These are phyloP conservation scores for Salicornia ramosissima DNA, from an alignment of 148 eudicot species.

Conservation along the genomic window DNA sequence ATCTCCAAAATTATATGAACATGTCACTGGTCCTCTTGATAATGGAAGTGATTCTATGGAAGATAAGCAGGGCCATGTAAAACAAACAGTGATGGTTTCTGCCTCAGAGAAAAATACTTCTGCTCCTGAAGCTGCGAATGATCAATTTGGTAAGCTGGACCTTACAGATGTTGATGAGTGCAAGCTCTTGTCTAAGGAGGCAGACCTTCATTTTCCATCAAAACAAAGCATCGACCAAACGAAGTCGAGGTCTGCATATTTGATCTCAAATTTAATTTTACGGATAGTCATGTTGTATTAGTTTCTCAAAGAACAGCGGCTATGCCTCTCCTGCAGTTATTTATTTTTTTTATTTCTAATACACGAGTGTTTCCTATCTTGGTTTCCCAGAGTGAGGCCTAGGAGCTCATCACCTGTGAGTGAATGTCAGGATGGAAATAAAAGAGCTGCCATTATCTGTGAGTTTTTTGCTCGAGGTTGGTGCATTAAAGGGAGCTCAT, in stretches of 20 bases:
- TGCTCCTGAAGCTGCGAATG: constrained; percentile 14
- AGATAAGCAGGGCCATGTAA: constrained; percentile 13
- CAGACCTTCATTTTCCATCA: constrained; percentile 33
- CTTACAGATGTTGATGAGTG: constrained; percentile 25
- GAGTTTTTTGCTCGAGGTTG: constrained; percentile 83
- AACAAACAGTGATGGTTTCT: constrained; percentile 12
- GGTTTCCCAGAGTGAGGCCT: constrained; percentile 44
- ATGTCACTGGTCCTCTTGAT: constrained; percentile 14
- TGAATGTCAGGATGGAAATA: constrained; percentile 40
- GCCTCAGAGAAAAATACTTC: constrained; percentile 23
- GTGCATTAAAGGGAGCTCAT: constrained; percentile 88
- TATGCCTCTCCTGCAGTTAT: constrained; percentile 23
- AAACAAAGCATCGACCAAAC: constrained; percentile 30
- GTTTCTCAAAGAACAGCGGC: constrained; percentile 15
- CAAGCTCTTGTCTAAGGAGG: constrained; percentile 24
- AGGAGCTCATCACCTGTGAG: constrained; percentile 50
- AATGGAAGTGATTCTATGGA: constrained; percentile 2
- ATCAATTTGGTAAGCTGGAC: constrained; percentile 22
- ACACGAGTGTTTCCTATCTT: constrained; percentile 50
- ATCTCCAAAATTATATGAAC: constrained; percentile 16
- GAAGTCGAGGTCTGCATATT: constrained; percentile 47
- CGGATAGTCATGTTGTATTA: constrained; percentile 9
- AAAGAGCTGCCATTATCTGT: constrained; percentile 59
- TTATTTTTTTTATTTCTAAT: constrained; percentile 28
- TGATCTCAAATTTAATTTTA: constrained; percentile 8